These are phyloP conservation scores for Talaromyces verruculosus DNA, from an alignment of 2,329 filamentous ascomycete species.

Conservation along the genomic window DNA sequence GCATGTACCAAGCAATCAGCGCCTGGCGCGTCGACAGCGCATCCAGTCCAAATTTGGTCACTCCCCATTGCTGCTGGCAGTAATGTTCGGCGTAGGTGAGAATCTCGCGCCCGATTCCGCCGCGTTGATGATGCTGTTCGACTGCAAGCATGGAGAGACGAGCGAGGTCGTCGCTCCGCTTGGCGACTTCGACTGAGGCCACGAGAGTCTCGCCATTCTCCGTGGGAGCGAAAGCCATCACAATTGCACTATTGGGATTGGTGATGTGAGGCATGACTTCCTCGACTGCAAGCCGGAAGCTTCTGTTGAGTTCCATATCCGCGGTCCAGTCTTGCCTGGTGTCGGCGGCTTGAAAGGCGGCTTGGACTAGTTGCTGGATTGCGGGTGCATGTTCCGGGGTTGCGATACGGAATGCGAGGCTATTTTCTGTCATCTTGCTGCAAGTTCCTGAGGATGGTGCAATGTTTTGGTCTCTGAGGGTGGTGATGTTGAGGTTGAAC, in stretches of 20 bases:
- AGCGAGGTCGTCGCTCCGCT: slow-evolving; percentile 22
- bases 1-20: slow-evolving; percentile 34
- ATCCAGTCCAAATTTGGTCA: slow-evolving; percentile 26
- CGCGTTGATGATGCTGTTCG: slow-evolving; percentile 26
- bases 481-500: background rate
- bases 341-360: slow-evolving; percentile 45
- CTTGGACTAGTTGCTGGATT: slow-evolving; percentile 41
- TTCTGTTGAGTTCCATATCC: slow-evolving; percentile 31
- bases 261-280: slow-evolving; percentile 31
- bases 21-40: slow-evolving; percentile 31
- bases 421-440: slow-evolving; percentile 15
- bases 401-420: slow-evolving; percentile 42
- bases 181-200: slow-evolving; percentile 27
- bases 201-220: slow-evolving; percentile 21
- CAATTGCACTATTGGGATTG: slow-evolving; percentile 30
- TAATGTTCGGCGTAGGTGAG: slow-evolving; percentile 33
- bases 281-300: slow-evolving; percentile 28
- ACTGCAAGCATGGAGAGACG: slow-evolving; percentile 31
- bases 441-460: background rate
- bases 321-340: slow-evolving; percentile 40
- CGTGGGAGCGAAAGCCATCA: slow-evolving; percentile 24
- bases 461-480: background rate
- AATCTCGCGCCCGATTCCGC: slow-evolving; percentile 29
- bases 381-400: slow-evolving; percentile 37
- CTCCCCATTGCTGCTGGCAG: slow-evolving; percentile 27